A percentile compares a stretch with the other conserved stretches of the same genome.
These are phyloP conservation scores for Aspergillus piperis DNA, from an alignment of 2,329 filamentous ascomycete genomes.

Conservation along the genomic window DNA sequence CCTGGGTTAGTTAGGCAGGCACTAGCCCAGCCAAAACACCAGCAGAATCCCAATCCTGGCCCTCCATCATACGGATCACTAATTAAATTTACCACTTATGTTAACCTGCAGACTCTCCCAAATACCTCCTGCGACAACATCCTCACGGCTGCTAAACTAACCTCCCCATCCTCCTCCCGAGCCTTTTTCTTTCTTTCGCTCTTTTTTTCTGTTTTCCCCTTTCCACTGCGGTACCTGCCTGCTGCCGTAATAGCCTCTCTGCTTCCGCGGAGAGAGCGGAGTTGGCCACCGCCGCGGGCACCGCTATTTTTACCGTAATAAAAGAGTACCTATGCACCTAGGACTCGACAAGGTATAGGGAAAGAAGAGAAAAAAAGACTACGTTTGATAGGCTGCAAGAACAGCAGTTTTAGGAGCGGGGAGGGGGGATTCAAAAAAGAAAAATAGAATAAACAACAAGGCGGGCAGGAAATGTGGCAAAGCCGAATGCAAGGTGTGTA, in stretches of 20 bases:
- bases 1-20: conserved; percentile 4
- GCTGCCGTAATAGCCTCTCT: neutral
- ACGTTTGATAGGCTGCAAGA: neutral
- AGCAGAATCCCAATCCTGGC: conserved; percentile 1
- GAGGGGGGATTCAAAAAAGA: neutral
- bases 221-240: neutral
- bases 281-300: neutral
- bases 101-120: neutral
- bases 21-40: neutral
- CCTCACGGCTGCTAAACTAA: neutral
- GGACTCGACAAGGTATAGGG: neutral
- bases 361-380: neutral
- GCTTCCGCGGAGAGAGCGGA: neutral
- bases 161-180: neutral
- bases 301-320: neutral
- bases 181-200: no score
- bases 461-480: neutral
- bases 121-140: neutral
- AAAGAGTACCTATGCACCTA: neutral
- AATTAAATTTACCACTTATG: conserved; percentile 4
- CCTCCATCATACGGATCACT: conserved; percentile 4
- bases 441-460: neutral
- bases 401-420: neutral
- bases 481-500: conserved; percentile 7
- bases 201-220: no score